Evolutionary conservation across 176 grass and related monocot genomes (phyloP).

Genomic region (Bromus sterilis): DNA sequence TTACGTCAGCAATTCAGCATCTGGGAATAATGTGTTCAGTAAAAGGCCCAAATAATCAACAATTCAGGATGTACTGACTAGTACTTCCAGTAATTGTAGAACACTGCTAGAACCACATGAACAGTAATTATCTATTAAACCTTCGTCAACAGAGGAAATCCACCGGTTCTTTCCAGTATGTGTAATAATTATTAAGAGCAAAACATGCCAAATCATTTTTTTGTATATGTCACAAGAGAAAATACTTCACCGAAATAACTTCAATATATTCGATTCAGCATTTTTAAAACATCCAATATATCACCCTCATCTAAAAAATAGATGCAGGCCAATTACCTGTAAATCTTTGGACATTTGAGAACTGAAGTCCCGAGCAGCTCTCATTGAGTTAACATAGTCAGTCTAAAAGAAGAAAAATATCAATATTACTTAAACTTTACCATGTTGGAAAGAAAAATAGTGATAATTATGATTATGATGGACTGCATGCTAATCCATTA

Average conservation of each 20-base stretch:
- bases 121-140: not conserved
- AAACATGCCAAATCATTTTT: not conserved
- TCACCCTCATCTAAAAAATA: not conserved
- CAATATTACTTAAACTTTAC: slow-evolving; percentile 13
- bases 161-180: not conserved
- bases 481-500: slow-evolving; percentile 31
- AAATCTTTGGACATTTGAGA: slow-evolving; percentile 74
- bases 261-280: not conserved
- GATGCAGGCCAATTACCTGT: slow-evolving; percentile 49
- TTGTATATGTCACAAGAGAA: not conserved
- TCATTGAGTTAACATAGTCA: slow-evolving; percentile 97
- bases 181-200: not conserved
- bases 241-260: not conserved
- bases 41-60: not conserved
- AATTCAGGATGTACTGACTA: not conserved
- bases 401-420: slow-evolving; percentile 36
- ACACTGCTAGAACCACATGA: not conserved
- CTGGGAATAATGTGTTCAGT: not conserved
- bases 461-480: slow-evolving; percentile 4
- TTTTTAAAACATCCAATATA: not conserved
- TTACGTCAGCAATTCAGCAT: not conserved
- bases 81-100: not conserved
- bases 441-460: not conserved
- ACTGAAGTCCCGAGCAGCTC: slow-evolving; percentile 85
- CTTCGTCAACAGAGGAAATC: not conserved